Evolutionary conservation across 345 rosid genomes (phyloP).

Genomic region (Clausena lansium): DNA sequence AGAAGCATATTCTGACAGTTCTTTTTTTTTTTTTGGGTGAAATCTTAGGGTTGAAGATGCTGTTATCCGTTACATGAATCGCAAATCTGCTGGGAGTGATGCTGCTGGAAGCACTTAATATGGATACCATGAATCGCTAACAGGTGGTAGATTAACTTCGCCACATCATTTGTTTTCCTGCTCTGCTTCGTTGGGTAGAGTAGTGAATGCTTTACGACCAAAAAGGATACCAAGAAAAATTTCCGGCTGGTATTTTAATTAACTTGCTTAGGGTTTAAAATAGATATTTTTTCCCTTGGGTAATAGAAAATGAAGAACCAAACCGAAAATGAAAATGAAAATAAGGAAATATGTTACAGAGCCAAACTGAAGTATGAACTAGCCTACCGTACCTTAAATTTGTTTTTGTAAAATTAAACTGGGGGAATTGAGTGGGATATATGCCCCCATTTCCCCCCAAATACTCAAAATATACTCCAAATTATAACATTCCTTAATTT

Average conservation of each 20-base stretch:
- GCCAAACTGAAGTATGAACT: no score
- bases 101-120: slow-evolving; percentile 38
- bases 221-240: not conserved
- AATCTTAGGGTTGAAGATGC: slow-evolving; percentile 54
- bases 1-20: not conserved
- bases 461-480: no score
- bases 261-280: slow-evolving; percentile 7
- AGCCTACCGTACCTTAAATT: no score
- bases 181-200: slow-evolving; percentile 7
- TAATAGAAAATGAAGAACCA: no score
- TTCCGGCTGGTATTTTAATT: not conserved
- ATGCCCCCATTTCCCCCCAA: no score
- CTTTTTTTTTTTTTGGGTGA: not conserved
- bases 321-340: no score
- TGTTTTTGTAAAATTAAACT: no score
- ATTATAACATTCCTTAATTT: no score
- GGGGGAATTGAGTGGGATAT: no score
- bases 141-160: not conserved
- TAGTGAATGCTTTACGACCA: not conserved
- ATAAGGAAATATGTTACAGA: no score
- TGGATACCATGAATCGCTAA: slow-evolving; percentile 3
- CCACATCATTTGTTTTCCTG: not conserved
- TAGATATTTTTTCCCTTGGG: not conserved
- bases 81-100: slow-evolving; percentile 45
- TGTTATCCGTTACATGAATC: slow-evolving; percentile 52